Evolutionary conservation across 1,284 basidiomycete genomes (phyloP), one percentile per base, ranked within the genome.

Genomic region (Boletellus deceptivus): DNA sequence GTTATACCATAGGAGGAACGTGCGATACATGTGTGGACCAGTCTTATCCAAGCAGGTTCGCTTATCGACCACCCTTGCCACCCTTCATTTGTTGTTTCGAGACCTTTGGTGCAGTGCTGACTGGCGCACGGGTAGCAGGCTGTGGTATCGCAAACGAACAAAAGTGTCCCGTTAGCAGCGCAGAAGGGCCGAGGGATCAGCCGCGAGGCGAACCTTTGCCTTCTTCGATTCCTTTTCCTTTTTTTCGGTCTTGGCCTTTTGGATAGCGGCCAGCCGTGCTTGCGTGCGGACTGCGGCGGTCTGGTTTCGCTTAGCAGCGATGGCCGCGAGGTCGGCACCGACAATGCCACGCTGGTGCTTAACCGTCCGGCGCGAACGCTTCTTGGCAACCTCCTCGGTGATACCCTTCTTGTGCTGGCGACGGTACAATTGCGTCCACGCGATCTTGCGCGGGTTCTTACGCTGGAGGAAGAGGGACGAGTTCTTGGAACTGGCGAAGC

Each of bases 331-430:
- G 74, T 97, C 93, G 60, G 93, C 93, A 77, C 97, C 97, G 66
- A 96, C 94, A 71, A 99, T 93, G 60, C 96, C 97, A 72, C 97
- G 93, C 79, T 97, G 89, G 81, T 94, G 89, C 83, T 99, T 99
- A 70, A 98, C 93, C 59, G 93, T 95, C 75, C 89, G 89, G 75
- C 95, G 91, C 53, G 91, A 92, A 64, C 95, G 91, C 83, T 97
- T 98, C 93, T 98, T 99, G 70, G 94, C 92, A 50, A 95, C 88
- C 76, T 99, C 96, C 79, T 99, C 96, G 49, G 94, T 94, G 72
- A 99, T 85, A 74, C 95, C 96, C 89, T 99, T 99, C 87, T 97
- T 98, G 86, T 99, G 97, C 88, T 98, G 94, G 67, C 93, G 89
- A 65, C 96, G 91, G 86, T 92, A 99, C 55, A 94, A 87, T 69